Evolutionary conservation across 306 rosid genomes (phyloP).

Genomic region (Echinosophora koreensis): DNA sequence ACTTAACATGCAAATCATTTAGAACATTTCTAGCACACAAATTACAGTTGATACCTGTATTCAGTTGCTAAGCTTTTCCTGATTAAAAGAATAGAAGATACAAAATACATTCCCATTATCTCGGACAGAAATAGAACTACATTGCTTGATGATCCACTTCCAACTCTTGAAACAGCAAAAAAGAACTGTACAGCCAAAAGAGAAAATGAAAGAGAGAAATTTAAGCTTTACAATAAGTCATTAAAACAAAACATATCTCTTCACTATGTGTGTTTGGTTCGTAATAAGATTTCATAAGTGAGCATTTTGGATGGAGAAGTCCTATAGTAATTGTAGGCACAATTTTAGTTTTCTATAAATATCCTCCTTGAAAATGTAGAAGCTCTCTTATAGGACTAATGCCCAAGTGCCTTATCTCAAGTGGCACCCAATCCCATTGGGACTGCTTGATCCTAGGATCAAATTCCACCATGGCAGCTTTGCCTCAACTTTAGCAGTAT

Average conservation of each 20-base stretch:
- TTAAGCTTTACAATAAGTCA: conserved; percentile 38
- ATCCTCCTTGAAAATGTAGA: background rate
- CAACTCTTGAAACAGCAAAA: conserved; percentile 97
- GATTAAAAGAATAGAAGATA: conserved; percentile 95
- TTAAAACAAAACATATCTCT: background rate
- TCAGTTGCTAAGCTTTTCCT: conserved; percentile 98
- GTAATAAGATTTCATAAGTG: background rate
- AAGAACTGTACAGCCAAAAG: conserved; percentile 70
- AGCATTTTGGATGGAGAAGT: background rate
- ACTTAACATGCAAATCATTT: background rate
- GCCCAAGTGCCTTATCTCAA: background rate
- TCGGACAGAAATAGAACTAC: conserved; percentile 94
- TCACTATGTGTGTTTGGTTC: conserved; percentile 13
- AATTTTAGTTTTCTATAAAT: background rate
- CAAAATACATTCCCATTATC: conserved; percentile 97
- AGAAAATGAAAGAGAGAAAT: background rate
- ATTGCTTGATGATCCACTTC: conserved; percentile 99
- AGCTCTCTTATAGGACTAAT: background rate
- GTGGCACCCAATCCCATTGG: background rate
- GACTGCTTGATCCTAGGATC: conserved; percentile 4
- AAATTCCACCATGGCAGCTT: background rate
- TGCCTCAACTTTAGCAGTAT: background rate
- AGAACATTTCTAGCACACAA: background rate
- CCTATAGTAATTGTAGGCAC: conserved; percentile 13
- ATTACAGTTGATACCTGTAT: conserved; percentile 71